Evolutionary conservation across 2,329 filamentous ascomycete species (phyloP), one percentile per base, ranked within the genome.

Genomic region (Penicillium sumatraense): DNA sequence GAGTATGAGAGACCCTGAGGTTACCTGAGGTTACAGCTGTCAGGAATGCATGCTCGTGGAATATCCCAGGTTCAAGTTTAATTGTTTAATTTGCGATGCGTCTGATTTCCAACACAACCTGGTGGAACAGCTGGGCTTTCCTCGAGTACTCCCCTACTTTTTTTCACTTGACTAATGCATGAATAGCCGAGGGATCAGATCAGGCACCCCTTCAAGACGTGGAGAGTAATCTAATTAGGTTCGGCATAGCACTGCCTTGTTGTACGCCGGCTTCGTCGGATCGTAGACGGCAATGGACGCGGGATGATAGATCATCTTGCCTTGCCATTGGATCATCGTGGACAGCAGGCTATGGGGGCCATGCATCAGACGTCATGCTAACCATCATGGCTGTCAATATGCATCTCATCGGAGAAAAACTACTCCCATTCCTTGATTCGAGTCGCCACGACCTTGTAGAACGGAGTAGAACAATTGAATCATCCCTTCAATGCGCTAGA

Each of bases 61-160:
- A 33, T 29, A 31, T 27, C 29, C 36, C 41, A 4, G 21, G 46
- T n/a, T n/a, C n/a, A n/a, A n/a, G n/a, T n/a, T n/a, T n/a, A n/a
- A n/a, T n/a, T n/a, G n/a, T n/a, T 23, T 45, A 27, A 44, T 46
- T 57, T 57, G 47, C 47, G 44, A 59, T 31, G 35, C 47, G 57
- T 59, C 44, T 18, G 51, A 56, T 59, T 59, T 51, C 18, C 20
- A 57, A 59, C 21, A 23, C 10, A 42, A 29, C 45, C 26, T n/a
- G 9, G 38, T 54, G 55, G 38, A 24, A 53, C 45, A 53, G 18
- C 20, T 24, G 21, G 10, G n/a, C n/a, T 20, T 24, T 14, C 18
- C 24, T 20, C 42, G 14, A 46, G 42, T 46, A 21, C 24, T n/a
- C 10, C n/a, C n/a, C n/a, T n/a, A n/a, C n/a, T n/a, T n/a, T n/a